A percentile compares a stretch with the other conserved stretches of the same genome.
Conservation (phyloP, 2,329 filamentous ascomycete species). For the Colletotrichum sansevieriae region DNA sequence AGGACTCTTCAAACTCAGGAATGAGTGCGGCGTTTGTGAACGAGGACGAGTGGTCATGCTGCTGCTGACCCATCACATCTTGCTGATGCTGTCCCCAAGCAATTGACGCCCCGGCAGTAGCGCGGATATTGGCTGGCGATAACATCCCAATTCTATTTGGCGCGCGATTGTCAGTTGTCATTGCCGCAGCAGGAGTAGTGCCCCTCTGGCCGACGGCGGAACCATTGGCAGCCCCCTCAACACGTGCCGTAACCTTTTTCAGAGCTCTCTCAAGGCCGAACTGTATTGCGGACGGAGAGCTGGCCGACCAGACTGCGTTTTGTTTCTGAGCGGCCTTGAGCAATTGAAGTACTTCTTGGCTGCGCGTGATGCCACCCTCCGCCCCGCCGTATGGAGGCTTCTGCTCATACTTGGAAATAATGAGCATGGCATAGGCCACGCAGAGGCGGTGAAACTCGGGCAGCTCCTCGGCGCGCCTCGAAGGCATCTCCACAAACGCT, state of each 20-base stretch:
- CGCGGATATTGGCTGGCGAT: conserved; percentile 7
- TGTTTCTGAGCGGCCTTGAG: conserved; percentile 34
- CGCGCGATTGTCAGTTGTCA: conserved; percentile 3
- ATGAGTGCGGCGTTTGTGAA: conserved; percentile 25
- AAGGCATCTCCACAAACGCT: conserved; percentile 38
- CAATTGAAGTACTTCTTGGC: conserved; percentile 30
- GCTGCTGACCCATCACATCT: conserved; percentile 8
- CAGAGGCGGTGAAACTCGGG: conserved; percentile 38
- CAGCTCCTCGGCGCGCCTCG: conserved; percentile 34
- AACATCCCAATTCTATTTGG: conserved; percentile 8
- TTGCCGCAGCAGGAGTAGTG: background rate
- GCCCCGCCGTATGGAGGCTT: conserved; percentile 2
- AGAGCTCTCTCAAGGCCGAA: conserved; percentile 37
- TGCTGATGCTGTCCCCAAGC: conserved; percentile 25
- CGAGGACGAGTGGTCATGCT: conserved; percentile 17
- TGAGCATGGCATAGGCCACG: conserved; percentile 40
- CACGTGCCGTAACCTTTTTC: conserved; percentile 33
- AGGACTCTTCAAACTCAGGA: conserved; percentile 31
- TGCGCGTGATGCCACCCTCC: background rate
- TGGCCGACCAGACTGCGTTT: conserved; percentile 30
- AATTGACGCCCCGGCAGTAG: background rate
- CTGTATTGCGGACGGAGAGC: conserved; percentile 36
- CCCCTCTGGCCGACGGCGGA: background rate
- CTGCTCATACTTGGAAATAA: conserved; percentile 37
- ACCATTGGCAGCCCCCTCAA: conserved; percentile 7